Conservation (phyloP, 805 yeast species). For the Peterozyma xylosa region DNA sequence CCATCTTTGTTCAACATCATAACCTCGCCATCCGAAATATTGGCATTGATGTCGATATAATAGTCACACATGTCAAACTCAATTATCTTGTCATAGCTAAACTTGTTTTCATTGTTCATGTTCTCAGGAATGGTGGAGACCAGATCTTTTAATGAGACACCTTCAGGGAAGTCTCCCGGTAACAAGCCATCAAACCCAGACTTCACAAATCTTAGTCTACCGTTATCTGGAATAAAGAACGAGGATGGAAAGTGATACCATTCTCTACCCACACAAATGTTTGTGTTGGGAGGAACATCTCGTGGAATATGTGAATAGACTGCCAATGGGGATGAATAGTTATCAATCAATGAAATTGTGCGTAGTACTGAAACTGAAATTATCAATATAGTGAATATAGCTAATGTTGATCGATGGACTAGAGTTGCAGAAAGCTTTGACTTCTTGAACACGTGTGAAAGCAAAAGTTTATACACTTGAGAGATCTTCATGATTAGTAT, state of each 20-base stretch:
- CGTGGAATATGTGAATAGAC: conserved; percentile 41
- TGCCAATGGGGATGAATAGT: conserved; percentile 67
- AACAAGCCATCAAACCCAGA: conserved; percentile 82
- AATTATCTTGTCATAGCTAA: conserved; percentile 50
- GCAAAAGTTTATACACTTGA: not conserved
- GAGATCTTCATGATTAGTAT: conserved; percentile 2
- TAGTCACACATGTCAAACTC: conserved; percentile 53
- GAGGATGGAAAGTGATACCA: conserved; percentile 94
- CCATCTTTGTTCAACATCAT: conserved; percentile 15
- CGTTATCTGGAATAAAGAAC: conserved; percentile 61
- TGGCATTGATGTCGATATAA: conserved; percentile 54
- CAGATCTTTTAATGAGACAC: conserved; percentile 18
- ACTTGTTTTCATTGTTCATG: conserved; percentile 71
- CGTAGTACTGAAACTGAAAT: conserved; percentile 37
- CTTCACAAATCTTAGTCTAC: conserved; percentile 58
- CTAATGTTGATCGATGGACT: not conserved
- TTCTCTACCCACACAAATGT: conserved; percentile 88
- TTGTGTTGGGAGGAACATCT: conserved; percentile 21
- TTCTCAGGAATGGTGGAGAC: conserved; percentile 48
- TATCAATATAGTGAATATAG: conserved; percentile 8
- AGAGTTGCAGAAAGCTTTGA: not conserved
- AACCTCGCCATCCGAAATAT: conserved; percentile 37
- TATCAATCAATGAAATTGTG: conserved; percentile 49
- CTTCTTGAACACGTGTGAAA: too few relatives aligned
- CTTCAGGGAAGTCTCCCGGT: conserved; percentile 75